Evolutionary conservation across 73 alveolate genomes (phyloP).

Genomic region (Paramecium bursaria): DNA sequence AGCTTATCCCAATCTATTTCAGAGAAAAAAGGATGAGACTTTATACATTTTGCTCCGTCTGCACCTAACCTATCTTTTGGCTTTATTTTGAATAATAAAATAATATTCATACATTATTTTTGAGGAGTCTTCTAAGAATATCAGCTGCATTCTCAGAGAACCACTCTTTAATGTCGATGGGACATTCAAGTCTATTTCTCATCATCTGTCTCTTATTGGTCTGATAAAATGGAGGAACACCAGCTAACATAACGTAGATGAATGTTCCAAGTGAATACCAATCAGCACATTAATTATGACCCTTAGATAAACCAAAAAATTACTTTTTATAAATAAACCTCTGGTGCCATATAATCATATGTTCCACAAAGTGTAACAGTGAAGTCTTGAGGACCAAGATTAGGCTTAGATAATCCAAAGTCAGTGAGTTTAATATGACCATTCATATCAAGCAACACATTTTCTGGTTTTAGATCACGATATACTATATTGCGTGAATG

Average conservation of each 20-base stretch:
- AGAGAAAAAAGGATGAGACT: slow-evolving; percentile 78
- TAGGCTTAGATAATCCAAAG: slow-evolving; percentile 93
- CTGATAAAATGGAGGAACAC: slow-evolving; percentile 81
- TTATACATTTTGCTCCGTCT: slow-evolving; percentile 69
- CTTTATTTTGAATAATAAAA: slow-evolving; percentile 54
- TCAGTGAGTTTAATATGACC: slow-evolving; percentile 97
- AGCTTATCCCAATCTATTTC: slow-evolving; percentile 81
- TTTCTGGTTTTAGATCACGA: slow-evolving; percentile 97
- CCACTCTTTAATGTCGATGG: slow-evolving; percentile 66
- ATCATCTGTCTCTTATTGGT: slow-evolving; percentile 67
- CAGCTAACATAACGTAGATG: slow-evolving; percentile 84
- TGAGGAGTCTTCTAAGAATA: slow-evolving; percentile 58
- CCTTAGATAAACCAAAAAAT: neutral
- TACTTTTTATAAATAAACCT: slow-evolving; percentile 74
- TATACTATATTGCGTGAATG: slow-evolving; percentile 90
- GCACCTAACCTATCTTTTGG: slow-evolving; percentile 69
- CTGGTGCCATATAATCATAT: slow-evolving; percentile 91
- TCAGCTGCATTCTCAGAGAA: slow-evolving; percentile 68
- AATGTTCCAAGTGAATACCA: slow-evolving; percentile 83
- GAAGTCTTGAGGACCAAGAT: slow-evolving; percentile 66
- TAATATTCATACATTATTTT: slow-evolving; percentile 41
- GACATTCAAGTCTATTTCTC: slow-evolving; percentile 55
- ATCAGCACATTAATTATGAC: slow-evolving; percentile 77
- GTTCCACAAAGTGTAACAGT: slow-evolving; percentile 87
- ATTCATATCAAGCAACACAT: slow-evolving; percentile 89